A percentile compares a stretch with the other conserved stretches of the same genome.
phyloP scores from a whole-genome alignment of 225 moss, liverwort and hornwort genomes.

The Pseudisothecium myosuroides region DNA sequence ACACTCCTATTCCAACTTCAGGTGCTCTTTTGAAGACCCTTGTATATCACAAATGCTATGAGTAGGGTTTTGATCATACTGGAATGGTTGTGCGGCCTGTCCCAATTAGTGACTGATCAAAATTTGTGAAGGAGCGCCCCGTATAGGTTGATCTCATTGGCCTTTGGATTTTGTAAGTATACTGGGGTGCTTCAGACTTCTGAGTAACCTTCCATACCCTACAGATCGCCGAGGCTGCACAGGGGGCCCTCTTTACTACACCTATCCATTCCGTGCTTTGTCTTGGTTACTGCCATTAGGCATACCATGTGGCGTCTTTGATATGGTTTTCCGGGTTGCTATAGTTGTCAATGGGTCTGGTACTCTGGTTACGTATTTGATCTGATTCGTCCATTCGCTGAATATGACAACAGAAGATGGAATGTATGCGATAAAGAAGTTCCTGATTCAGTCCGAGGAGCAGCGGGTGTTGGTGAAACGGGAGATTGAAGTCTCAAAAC shows the following conservation, averaged over 20 bases:
- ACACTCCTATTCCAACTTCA: neutral
- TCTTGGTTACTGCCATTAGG: neutral
- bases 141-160: neutral
- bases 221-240: neutral
- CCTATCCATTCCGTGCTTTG: neutral
- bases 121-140: neutral
- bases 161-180: neutral
- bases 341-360: neutral
- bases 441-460: conserved; percentile 85
- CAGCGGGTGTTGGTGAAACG: conserved; percentile 71
- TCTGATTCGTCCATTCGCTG: neutral
- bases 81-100: neutral
- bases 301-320: neutral
- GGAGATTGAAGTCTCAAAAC: conserved; percentile 57
- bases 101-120: neutral
- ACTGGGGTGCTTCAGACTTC: neutral
- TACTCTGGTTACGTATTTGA: neutral
- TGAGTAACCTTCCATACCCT: neutral
- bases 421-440: conserved; percentile 88
- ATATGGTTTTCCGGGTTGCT: neutral
- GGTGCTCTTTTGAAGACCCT: neutral
- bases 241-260: neutral
- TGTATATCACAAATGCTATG: neutral
- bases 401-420: conserved; percentile 53
- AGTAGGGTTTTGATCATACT: neutral